Percentiles rank a stretch among this genome's conserved stretches.
phyloP scores from a whole-genome alignment of 108 stramenopile genomes.

The Nitzschia sp. region DNA sequence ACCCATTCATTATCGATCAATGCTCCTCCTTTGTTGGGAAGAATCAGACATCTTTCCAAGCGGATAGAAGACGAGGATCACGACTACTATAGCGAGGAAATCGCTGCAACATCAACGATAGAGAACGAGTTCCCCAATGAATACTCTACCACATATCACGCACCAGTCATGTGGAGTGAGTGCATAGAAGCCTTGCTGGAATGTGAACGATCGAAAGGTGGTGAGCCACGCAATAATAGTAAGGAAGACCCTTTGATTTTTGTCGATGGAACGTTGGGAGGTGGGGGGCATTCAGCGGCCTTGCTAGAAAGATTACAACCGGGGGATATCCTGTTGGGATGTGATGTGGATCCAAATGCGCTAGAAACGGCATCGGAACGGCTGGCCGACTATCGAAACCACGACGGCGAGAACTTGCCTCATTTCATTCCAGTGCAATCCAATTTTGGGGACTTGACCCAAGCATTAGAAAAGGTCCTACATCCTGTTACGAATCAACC shows the following conservation, averaged over 20 bases:
- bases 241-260: constrained; percentile 52
- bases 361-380: constrained; percentile 67
- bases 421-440: constrained; percentile 62
- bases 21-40: too few relatives aligned
- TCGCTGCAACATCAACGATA: background rate
- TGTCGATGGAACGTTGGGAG: constrained; percentile 87
- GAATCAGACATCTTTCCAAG: background rate
- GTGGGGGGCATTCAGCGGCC: constrained; percentile 84
- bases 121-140: background rate
- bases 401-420: constrained; percentile 38
- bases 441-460: constrained; percentile 61
- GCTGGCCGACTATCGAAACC: constrained; percentile 51
- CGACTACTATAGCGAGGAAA: too few relatives aligned
- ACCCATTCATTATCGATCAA: too few relatives aligned
- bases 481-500: constrained; percentile 47
- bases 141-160: constrained; percentile 81
- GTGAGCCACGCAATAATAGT: background rate
- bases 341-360: constrained; percentile 80
- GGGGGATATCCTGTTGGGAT: constrained; percentile 79
- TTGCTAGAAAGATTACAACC: constrained; percentile 56
- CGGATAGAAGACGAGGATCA: too few relatives aligned
- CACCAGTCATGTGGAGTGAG: constrained; percentile 85
- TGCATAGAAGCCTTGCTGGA: constrained; percentile 73
- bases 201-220: background rate
- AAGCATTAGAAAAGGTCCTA: constrained; percentile 34